Base-by-base conservation (phyloP, 148 eudicot genomes). In the Arbutus unedo region DNA sequence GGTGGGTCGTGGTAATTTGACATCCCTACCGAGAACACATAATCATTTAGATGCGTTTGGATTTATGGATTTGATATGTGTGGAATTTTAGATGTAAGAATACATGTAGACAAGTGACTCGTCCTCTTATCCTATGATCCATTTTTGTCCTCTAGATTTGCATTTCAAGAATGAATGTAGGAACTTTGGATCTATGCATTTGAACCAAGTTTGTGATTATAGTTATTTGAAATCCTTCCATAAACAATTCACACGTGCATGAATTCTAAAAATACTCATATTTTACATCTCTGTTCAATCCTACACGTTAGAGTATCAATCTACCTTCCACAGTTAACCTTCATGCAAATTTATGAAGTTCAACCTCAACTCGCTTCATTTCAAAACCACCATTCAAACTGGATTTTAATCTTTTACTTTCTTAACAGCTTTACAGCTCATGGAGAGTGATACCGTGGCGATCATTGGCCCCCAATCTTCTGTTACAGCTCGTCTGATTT, bases 381-480 rank as follows among this genome's bases (percentile, higher is more conserved):
- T 50, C 38, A 31, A 31, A 31, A 31, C 8, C 54, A 50, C 8
- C 54, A 5, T 50, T 9, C 8, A 31, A 31, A 50, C 54, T 50
- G 54, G 54, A 50, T 60, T 51, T 43, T 64, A 53, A 77, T 8
- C 19, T 15, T 76, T 74, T 15, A 38, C 55, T 71, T 75, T 11
- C 23, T 79, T 79, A 60, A 67, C 92, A 94, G 98, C 96, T 84
- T 77, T 94, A 89, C 86, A 87, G 81, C 81, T 91, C 78, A 88
- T 94, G 90, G 95, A 85, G 85, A 82, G 72, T 16, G 88, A 91
- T 9, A 84, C 86, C 1, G 91, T 92, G 74, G 96, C 96, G 59
- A 88, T 91, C 60, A 87, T 94, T 53, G 95, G 93, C 43, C 95
- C 95, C 23, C 95, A 92, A 67, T 86, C 91, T 67, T 92, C 95